Evolutionary conservation across 345 rosid species (phyloP), one percentile per base, ranked within the genome.

Genomic region (Brassica juncea): DNA sequence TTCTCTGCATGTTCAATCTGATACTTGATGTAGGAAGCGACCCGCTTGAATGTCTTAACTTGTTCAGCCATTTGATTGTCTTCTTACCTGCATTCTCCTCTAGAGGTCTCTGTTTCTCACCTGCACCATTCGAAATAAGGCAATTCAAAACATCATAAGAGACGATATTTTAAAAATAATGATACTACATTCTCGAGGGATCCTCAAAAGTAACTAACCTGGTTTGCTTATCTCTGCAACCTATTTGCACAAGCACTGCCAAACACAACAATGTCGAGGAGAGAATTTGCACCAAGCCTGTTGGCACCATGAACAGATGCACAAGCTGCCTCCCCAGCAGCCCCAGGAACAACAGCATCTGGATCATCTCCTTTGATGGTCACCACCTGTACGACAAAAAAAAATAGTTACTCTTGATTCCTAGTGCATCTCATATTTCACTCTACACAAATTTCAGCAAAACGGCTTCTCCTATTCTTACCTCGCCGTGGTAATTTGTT

Each of bases 261-360:
- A 77, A 94, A 94, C 28, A 94, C 99, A 68, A 94, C 99, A 85
- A 94, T 94, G 81, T 94, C 99, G 54, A 94, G 99, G 71, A 94
- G 98, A 79, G 98, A 94, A 85, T 94, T 94, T 74, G 98, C 98
- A 77, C 99, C 99, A 73, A 95, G 91, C n/a, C n/a, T n/a, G n/a
- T n/a, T n/a, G n/a, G n/a, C n/a, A n/a, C n/a, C n/a, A 86, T 95
- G 99, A 75, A 95, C 99, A 59, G 99, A 95, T 75, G 99, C 99
- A 88, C 99, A 95, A 15, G 97, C 99, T 75, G 99, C 97, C 84
- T 95, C 99, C 9, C 99, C 99, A 68, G 99, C 99, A 84, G 99
- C 99, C 83, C 99, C 99, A 69, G 98, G 94, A 84, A 93, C 63
- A 16, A 93, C 89, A 32, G 85, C 84, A 91, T 95, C 94, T 30